phyloP scores from a whole-genome alignment of 495 filamentous ascomycete genomes.

The Daldinia caldariorum region DNA sequence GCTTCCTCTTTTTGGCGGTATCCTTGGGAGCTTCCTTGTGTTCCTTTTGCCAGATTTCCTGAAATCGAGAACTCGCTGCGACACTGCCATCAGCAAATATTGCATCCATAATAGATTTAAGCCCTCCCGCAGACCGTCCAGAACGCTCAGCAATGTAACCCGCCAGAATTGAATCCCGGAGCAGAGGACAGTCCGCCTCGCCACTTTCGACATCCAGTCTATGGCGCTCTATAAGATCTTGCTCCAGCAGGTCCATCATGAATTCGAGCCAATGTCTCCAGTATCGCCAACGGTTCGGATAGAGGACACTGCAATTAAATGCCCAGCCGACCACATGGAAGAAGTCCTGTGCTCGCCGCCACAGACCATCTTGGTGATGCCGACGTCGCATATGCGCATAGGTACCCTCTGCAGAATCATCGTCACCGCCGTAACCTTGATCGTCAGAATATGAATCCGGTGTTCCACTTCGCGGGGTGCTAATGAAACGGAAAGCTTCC shows the following conservation, averaged over 20 bases:
- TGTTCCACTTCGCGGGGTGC: slow-evolving; percentile 17
- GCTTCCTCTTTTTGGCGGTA: slow-evolving; percentile 62
- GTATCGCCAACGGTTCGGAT: slow-evolving; percentile 76
- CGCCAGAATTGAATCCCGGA: slow-evolving; percentile 49
- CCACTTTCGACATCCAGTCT: slow-evolving; percentile 44
- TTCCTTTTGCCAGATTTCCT: slow-evolving; percentile 62
- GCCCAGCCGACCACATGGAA: slow-evolving; percentile 93
- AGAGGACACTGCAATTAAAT: slow-evolving; percentile 84
- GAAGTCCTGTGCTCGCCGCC: slow-evolving; percentile 79
- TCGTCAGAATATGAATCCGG: slow-evolving; percentile 35
- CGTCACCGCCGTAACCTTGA: slow-evolving; percentile 42
- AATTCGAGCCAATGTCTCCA: slow-evolving; percentile 86
- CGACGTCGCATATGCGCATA: slow-evolving; percentile 62
- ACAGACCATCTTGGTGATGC: slow-evolving; percentile 69
- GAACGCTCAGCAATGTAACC: slow-evolving; percentile 49
- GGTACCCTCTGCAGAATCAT: slow-evolving; percentile 57
- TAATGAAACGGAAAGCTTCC: slow-evolving; percentile 44
- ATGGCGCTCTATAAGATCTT: slow-evolving; percentile 73
- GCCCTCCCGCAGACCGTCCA: slow-evolving; percentile 50
- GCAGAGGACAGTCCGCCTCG: slow-evolving; percentile 45
- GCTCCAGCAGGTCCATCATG: slow-evolving; percentile 79
- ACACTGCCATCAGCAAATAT: slow-evolving; percentile 55
- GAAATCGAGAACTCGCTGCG: slow-evolving; percentile 51
- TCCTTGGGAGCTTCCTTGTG: slow-evolving; percentile 47
- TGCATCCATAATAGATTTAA: slow-evolving; percentile 56